Evolutionary conservation across 2,329 filamentous ascomycete genomes (phyloP).

Genomic region (Hortaea sp.): DNA sequence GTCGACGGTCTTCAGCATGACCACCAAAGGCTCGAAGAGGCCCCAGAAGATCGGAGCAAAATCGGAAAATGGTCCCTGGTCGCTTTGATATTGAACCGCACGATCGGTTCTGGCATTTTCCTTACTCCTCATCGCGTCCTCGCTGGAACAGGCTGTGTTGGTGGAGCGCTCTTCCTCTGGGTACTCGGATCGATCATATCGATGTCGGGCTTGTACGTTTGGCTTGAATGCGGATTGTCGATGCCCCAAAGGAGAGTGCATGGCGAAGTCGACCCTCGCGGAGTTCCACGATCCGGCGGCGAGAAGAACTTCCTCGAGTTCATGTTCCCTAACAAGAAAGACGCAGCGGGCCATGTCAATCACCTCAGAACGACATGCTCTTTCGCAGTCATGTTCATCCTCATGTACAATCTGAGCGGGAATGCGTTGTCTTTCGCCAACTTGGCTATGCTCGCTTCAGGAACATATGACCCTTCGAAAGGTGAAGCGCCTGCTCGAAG

Average conservation of each 20-base stretch:
- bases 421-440: conserved; percentile 41
- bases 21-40: conserved; percentile 11
- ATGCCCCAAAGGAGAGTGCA: conserved; percentile 33
- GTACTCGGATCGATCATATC: conserved; percentile 29
- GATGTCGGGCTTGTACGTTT: conserved; percentile 26
- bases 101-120: conserved; percentile 22
- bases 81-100: conserved; percentile 20
- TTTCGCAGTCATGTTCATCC: conserved; percentile 37
- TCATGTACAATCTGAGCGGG: conserved; percentile 40
- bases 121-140: conserved; percentile 16
- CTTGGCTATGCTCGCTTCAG: conserved; percentile 28
- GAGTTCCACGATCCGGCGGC: conserved; percentile 37
- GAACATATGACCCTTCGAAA: conserved; percentile 14
- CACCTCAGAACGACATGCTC: conserved; percentile 29
- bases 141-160: conserved; percentile 16
- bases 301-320: conserved; percentile 40
- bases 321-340: conserved; percentile 32
- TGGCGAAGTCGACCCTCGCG: conserved; percentile 28
- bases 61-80: conserved; percentile 14
- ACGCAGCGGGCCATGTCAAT: not conserved
- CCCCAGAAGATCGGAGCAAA: conserved; percentile 9
- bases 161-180: conserved; percentile 32
- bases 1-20: conserved; percentile 7
- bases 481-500: conserved; percentile 15
- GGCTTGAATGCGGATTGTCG: conserved; percentile 39